Base-by-base conservation (phyloP, 305 asterid species). In the Plantago lanceolata region DNA sequence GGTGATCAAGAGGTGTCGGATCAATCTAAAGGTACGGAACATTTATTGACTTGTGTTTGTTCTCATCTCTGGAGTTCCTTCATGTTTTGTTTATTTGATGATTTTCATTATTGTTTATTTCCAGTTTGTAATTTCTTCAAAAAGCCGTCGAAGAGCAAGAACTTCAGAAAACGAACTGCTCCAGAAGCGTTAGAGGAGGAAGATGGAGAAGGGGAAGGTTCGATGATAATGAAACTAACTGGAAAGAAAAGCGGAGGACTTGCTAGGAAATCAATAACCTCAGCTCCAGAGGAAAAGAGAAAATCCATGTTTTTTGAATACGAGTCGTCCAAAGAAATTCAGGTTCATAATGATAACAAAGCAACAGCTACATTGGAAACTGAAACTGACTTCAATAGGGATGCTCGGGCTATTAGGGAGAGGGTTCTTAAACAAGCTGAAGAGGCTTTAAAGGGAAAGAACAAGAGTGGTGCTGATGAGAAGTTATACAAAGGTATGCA, bases 361-460 rank as follows among this genome's bases (percentile, higher is more conserved):
- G 99, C 97, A 31, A 93, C 99, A 12, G 94, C 96, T 33, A 90
- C 90, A 13, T 59, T 87, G 69, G 95, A 93, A 75, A 93, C 99
- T 1, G 99, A 93, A 79, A 90, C 99, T 5, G 97, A 92, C 18
- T 85, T 85, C 78, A 78, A 95, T 0, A 87, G 68, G 70, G 98
- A 92, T 78, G 83, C 97, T 59, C 81, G 98, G 50, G 96, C 96
- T 18, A 81, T 89, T 69, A 75, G 98, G 67, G 98, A 92, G 83
- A 82, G 83, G 71, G 91, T 76, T 70, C 90, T n/a, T n/a, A n/a
- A n/a, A n/a, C n/a, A n/a, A n/a, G n/a, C n/a, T n/a, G n/a, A n/a
- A n/a, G n/a, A n/a, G n/a, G n/a, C n/a, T n/a, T n/a, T n/a, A n/a
- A n/a, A n/a, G n/a, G n/a, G n/a, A n/a, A n/a, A n/a, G n/a, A n/a